phyloP scores from a whole-genome alignment of 345 rosid species.

The Noccaea bulbosa region DNA sequence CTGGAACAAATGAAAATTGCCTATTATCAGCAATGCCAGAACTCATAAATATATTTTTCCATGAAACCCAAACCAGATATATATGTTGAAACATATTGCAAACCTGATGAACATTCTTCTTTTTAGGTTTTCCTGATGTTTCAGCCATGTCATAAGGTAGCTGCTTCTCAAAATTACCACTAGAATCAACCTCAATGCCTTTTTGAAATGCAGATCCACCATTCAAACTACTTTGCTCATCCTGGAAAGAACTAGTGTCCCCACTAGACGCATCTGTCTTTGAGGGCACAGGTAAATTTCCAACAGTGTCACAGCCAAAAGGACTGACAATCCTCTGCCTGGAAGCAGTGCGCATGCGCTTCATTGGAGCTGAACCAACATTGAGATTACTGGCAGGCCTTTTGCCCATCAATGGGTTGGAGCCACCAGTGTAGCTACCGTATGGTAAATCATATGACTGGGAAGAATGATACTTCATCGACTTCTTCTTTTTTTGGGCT shows the following conservation, averaged over 20 bases:
- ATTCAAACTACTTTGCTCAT: conserved; percentile 71
- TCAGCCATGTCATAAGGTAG: conserved; percentile 70
- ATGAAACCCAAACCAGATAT: conserved; percentile 29
- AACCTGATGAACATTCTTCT: conserved; percentile 72
- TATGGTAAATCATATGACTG: conserved; percentile 64
- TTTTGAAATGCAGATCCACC: conserved; percentile 70
- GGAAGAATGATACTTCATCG: conserved; percentile 48
- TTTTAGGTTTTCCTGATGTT: conserved; percentile 70
- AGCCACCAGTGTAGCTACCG: conserved; percentile 49
- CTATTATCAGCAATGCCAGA: conserved; percentile 32
- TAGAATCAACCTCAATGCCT: conserved; percentile 80
- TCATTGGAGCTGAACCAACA: conserved; percentile 69
- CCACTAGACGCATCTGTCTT: conserved; percentile 94
- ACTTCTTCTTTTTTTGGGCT: conserved; percentile 62
- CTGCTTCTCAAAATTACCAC: conserved; percentile 65
- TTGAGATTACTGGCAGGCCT: conserved; percentile 61
- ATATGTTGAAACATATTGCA: conserved; percentile 32
- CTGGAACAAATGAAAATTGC: conserved; percentile 53
- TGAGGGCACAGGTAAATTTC: conserved; percentile 50
- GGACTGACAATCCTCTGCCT: conserved; percentile 79
- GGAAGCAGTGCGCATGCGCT: conserved; percentile 81
- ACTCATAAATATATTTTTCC: conserved; percentile 11
- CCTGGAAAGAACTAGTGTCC: conserved; percentile 93
- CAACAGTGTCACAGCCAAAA: conserved; percentile 49
- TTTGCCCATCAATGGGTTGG: conserved; percentile 64